phyloP scores from a whole-genome alignment of 352 stramenopile species.

The Globisporangium parvum region DNA sequence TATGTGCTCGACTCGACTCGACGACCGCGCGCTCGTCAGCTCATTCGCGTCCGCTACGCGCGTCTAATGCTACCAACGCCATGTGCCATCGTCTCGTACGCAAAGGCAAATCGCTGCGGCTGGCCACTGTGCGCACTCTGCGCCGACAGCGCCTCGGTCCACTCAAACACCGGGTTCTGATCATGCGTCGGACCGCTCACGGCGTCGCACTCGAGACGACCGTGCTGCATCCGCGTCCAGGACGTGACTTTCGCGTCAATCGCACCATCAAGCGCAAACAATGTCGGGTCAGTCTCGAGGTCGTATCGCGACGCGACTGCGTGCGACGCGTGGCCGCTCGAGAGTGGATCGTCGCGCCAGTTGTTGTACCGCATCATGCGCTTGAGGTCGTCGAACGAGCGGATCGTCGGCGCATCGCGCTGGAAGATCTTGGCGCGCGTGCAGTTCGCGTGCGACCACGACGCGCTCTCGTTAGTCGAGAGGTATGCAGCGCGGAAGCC shows the following conservation, averaged over 20 bases:
- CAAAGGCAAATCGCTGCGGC: conserved; percentile 34
- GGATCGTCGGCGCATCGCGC: conserved; percentile 37
- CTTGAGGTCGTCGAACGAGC: conserved; percentile 48
- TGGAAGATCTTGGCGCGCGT: conserved; percentile 51
- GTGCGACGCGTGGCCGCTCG: conserved; percentile 32
- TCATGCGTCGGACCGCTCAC: conserved; percentile 53
- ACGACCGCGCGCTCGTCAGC: too few species aligned
- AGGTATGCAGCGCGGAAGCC: conserved; percentile 41
- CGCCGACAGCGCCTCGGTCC: conserved; percentile 26
- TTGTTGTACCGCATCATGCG: conserved; percentile 62
- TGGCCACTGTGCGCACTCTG: conserved; percentile 27
- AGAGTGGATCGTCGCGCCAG: conserved; percentile 48
- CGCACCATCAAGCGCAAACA: conserved; percentile 39
- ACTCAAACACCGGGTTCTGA: conserved; percentile 56
- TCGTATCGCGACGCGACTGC: conserved; percentile 68
- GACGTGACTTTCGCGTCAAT: conserved; percentile 79
- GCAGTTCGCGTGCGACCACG: conserved; percentile 38
- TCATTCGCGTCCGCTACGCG: too few species aligned
- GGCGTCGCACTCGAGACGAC: conserved; percentile 38
- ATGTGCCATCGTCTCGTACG: conserved; percentile 35
- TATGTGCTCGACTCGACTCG: too few species aligned
- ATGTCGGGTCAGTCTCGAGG: conserved; percentile 29
- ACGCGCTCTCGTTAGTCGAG: conserved; percentile 25
- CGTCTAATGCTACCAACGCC: background rate
- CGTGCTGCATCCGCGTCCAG: conserved; percentile 15